Conservation (phyloP, 176 grass and related monocot species). For the Hsuehochloa calcarea region DNA sequence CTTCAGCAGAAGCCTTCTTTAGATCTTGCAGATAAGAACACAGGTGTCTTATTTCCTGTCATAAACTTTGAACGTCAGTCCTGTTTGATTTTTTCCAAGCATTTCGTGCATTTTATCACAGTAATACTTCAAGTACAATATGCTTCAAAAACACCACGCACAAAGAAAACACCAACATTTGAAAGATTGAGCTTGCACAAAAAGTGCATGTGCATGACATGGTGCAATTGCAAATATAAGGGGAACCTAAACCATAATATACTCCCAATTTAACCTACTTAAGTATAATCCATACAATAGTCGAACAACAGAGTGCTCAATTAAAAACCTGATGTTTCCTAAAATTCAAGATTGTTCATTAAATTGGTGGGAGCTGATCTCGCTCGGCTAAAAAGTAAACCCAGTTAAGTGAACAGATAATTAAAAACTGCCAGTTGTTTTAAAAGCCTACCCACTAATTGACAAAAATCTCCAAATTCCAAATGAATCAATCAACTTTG, state of each 20-base stretch:
- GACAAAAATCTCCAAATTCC: background rate
- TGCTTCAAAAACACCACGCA: background rate
- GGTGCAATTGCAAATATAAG: background rate
- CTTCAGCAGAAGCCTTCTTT: slow-evolving; percentile 98
- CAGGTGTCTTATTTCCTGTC: slow-evolving; percentile 85
- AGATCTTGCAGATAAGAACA: slow-evolving; percentile 92
- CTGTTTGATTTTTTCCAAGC: slow-evolving; percentile 5
- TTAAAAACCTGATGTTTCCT: background rate
- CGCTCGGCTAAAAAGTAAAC: background rate
- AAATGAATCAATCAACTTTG: background rate
- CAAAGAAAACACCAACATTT: background rate
- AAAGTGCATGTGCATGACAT: background rate
- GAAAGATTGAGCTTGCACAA: background rate
- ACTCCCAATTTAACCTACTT: background rate
- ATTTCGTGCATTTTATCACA: background rate
- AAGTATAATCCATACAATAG: background rate
- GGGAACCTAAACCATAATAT: background rate
- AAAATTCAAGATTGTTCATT: background rate
- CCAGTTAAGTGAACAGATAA: background rate
- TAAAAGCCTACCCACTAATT: background rate
- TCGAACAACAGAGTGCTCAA: background rate
- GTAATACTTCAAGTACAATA: background rate
- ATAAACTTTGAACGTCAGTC: slow-evolving; percentile 27
- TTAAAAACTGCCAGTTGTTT: background rate
- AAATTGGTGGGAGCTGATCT: background rate